Evolutionary conservation across 2,329 filamentous ascomycete species (phyloP).

Genomic region (Paecilomyces sp.): DNA sequence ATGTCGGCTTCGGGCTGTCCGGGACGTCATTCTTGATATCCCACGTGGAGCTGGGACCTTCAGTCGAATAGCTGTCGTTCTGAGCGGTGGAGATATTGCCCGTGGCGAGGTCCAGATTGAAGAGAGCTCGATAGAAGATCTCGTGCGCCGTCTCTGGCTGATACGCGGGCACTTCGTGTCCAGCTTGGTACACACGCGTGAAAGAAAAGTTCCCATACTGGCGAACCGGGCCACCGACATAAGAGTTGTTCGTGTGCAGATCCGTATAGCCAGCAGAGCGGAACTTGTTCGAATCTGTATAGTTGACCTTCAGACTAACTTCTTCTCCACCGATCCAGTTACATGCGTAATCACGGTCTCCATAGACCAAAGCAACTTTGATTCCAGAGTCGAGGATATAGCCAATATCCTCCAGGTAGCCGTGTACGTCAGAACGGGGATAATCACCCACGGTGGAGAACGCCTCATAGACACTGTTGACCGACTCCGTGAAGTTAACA

Average conservation of each 20-base stretch:
- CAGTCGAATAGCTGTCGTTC: slow-evolving; percentile 30
- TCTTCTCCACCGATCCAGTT: slow-evolving; percentile 53
- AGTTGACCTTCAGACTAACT: slow-evolving; percentile 43
- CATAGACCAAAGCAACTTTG: slow-evolving; percentile 52
- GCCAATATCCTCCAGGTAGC: slow-evolving; percentile 25
- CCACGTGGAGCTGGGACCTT: slow-evolving; percentile 32
- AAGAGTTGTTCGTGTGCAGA: slow-evolving; percentile 33
- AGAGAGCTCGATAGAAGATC: slow-evolving; percentile 47
- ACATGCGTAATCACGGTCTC: slow-evolving; percentile 52
- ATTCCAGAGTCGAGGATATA: slow-evolving; percentile 52
- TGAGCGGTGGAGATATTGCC: slow-evolving; percentile 37
- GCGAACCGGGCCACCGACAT: slow-evolving; percentile 40
- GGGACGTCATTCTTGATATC: slow-evolving; percentile 41
- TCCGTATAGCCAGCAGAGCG: slow-evolving; percentile 43
- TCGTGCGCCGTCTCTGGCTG: slow-evolving; percentile 48
- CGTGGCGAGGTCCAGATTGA: slow-evolving; percentile 48
- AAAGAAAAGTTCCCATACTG: slow-evolving; percentile 45
- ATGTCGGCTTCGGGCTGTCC: slow-evolving; percentile 32
- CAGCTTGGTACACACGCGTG: slow-evolving; percentile 41
- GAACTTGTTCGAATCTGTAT: slow-evolving; percentile 39
- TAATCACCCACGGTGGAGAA: slow-evolving; percentile 45
- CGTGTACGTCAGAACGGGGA: slow-evolving; percentile 37
- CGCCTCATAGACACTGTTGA: slow-evolving; percentile 35
- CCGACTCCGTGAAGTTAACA: slow-evolving; percentile 49
- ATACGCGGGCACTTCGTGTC: slow-evolving; percentile 46